phyloP scores from a whole-genome alignment of 495 filamentous ascomycete species.

The Rhypophila decipiens region DNA sequence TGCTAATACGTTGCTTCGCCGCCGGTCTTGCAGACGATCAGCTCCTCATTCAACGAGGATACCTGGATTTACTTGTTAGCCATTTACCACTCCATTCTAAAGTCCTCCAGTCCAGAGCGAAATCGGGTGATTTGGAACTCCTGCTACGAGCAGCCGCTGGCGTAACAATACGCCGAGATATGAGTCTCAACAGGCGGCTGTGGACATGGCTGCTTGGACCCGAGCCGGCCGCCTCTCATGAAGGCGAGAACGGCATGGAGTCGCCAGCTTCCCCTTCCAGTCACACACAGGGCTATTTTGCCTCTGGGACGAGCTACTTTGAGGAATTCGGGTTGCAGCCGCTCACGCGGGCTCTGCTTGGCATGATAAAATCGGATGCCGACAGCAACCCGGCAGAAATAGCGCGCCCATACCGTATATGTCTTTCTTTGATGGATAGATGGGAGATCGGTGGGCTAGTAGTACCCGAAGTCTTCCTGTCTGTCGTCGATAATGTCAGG shows the following conservation, averaged over 20 bases:
- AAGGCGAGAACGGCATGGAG: conserved; percentile 40
- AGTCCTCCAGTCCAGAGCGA: conserved; percentile 68
- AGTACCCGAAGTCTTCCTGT: conserved; percentile 79
- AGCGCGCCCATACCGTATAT: conserved; percentile 85
- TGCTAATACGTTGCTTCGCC: conserved; percentile 84
- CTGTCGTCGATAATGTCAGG: conserved; percentile 72
- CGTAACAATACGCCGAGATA: conserved; percentile 82
- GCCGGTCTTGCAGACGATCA: conserved; percentile 87
- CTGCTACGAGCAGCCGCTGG: conserved; percentile 75
- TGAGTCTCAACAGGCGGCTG: conserved; percentile 89
- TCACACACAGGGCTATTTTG: conserved; percentile 36
- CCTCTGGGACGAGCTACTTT: conserved; percentile 65
- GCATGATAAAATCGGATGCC: conserved; percentile 58
- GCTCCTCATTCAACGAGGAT: conserved; percentile 85
- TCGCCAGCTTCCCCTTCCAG: conserved; percentile 41
- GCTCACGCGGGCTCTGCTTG: conserved; percentile 66
- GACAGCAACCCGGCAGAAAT: conserved; percentile 56
- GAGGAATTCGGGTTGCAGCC: conserved; percentile 67
- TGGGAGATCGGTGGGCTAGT: conserved; percentile 94
- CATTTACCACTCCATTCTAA: conserved; percentile 84
- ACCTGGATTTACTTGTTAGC: conserved; percentile 84
- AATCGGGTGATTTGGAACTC: conserved; percentile 66
- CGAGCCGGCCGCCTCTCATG: conserved; percentile 47
- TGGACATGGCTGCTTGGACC: conserved; percentile 98
- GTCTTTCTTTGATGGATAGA: conserved; percentile 90